Conservation (phyloP, 768 basidiomycete species). For the Auricularia auricula-judae region DNA sequence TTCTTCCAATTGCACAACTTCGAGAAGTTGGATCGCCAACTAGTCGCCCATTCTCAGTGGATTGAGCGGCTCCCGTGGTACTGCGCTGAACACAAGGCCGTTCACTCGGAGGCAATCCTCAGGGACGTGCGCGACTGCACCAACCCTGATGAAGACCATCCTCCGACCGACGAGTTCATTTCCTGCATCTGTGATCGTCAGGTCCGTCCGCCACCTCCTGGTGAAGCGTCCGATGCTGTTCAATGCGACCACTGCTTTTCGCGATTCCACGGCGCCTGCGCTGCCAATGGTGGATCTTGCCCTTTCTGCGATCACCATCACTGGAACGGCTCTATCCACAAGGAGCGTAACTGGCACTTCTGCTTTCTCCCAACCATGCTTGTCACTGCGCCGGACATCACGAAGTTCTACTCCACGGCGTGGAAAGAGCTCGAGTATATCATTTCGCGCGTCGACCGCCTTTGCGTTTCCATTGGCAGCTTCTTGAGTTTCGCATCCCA, state of each 20-base stretch:
- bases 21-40: conserved; percentile 59
- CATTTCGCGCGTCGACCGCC: conserved; percentile 66
- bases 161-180: conserved; percentile 70
- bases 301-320: conserved; percentile 88
- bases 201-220: conserved; percentile 70
- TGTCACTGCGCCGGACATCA: conserved; percentile 62
- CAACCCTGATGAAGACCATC: conserved; percentile 65
- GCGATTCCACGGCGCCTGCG: conserved; percentile 76
- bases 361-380: conserved; percentile 66
- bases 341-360: conserved; percentile 76
- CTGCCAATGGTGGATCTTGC: conserved; percentile 81
- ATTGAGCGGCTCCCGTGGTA: conserved; percentile 70
- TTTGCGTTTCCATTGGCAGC: conserved; percentile 65
- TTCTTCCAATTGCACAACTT: conserved; percentile 68
- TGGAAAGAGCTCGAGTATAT: conserved; percentile 74
- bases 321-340: conserved; percentile 79
- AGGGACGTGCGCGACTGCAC: conserved; percentile 70
- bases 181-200: conserved; percentile 74
- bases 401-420: conserved; percentile 66
- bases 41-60: conserved; percentile 60
- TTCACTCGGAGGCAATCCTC: conserved; percentile 53
- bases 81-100: conserved; percentile 50
- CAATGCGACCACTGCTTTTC: conserved; percentile 87
- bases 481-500: conserved; percentile 66
- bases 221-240: conserved; percentile 68